Evolutionary conservation across 1,139 yeast species (phyloP).

Genomic region (Protomyces arabidopsidicola): DNA sequence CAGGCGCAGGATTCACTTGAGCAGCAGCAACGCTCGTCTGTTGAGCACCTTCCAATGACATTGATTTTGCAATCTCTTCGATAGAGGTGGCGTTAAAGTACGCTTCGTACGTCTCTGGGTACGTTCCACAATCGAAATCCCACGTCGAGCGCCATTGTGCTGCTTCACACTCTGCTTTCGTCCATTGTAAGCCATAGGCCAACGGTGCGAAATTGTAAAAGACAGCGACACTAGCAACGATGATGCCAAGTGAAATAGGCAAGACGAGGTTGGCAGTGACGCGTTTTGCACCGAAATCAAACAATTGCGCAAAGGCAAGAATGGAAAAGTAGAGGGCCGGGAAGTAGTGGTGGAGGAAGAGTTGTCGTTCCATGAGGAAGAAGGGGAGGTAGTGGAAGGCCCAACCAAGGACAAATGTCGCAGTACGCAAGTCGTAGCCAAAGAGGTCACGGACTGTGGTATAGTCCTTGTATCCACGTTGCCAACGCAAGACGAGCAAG

Average conservation of each 20-base stretch:
- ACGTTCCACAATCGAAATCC: conserved; percentile 71
- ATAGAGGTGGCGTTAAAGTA: background rate
- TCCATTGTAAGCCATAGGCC: conserved; percentile 80
- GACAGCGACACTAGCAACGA: conserved; percentile 51
- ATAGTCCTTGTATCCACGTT: conserved; percentile 44
- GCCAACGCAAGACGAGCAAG: conserved; percentile 69
- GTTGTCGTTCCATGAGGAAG: conserved; percentile 87
- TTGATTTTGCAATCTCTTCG: background rate
- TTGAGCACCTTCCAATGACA: background rate
- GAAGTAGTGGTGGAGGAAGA: conserved; percentile 87
- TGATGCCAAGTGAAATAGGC: conserved; percentile 48
- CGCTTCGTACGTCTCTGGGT: conserved; percentile 14
- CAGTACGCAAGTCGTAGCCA: conserved; percentile 66
- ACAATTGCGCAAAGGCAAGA: conserved; percentile 73
- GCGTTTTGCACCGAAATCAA: conserved; percentile 53
- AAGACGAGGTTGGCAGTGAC: conserved; percentile 34
- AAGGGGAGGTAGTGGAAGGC: conserved; percentile 79
- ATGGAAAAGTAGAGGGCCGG: conserved; percentile 88
- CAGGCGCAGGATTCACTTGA: background rate
- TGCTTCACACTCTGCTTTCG: conserved; percentile 57
- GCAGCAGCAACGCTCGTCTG: conserved; percentile 9
- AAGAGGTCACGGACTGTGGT: conserved; percentile 51
- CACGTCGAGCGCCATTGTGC: conserved; percentile 60
- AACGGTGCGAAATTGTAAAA: conserved; percentile 66
- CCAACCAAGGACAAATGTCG: conserved; percentile 76